phyloP scores from a whole-genome alignment of 768 basidiomycete species.

The Termitomyces sp. region DNA sequence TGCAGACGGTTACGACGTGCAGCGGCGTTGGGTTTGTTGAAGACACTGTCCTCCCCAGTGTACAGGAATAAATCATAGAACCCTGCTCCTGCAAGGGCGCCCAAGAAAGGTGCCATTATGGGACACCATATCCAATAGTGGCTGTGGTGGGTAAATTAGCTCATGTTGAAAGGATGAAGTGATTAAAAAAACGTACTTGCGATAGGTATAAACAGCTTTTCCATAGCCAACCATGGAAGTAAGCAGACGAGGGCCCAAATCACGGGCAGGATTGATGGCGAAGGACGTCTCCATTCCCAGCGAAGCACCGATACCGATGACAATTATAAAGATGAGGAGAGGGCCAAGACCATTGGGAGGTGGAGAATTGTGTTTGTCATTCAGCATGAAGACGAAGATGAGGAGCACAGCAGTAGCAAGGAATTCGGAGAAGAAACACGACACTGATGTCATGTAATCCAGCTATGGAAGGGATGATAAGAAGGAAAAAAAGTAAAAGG shows the following conservation, averaged over 20 bases:
- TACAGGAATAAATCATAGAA: conserved; percentile 57
- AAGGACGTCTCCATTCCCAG: conserved; percentile 58
- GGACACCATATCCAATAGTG: conserved; percentile 78
- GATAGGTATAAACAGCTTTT: conserved; percentile 29
- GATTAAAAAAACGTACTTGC: conserved; percentile 25
- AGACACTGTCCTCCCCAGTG: conserved; percentile 46
- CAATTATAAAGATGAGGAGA: conserved; percentile 45
- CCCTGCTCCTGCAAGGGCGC: conserved; percentile 46
- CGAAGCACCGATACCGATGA: conserved; percentile 51
- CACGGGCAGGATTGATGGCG: conserved; percentile 36
- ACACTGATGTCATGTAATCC: conserved; percentile 33
- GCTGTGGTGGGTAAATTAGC: conserved; percentile 19
- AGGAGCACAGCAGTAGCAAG: conserved; percentile 51
- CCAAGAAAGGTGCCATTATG: conserved; percentile 49
- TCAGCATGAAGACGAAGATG: conserved; percentile 45
- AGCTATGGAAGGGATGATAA: conserved; percentile 18
- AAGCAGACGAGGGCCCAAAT: conserved; percentile 55
- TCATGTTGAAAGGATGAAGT: background rate
- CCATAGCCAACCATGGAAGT: conserved; percentile 70
- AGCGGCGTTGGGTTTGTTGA: conserved; percentile 34
- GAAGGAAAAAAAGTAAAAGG: background rate
- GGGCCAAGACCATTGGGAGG: conserved; percentile 48
- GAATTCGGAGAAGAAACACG: conserved; percentile 46
- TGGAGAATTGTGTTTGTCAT: conserved; percentile 46
- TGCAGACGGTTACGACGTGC: conserved; percentile 9